These are phyloP conservation scores for Amphirosellinia nigrospora DNA, from an alignment of 495 filamentous ascomycete species.

Conservation along the genomic window DNA sequence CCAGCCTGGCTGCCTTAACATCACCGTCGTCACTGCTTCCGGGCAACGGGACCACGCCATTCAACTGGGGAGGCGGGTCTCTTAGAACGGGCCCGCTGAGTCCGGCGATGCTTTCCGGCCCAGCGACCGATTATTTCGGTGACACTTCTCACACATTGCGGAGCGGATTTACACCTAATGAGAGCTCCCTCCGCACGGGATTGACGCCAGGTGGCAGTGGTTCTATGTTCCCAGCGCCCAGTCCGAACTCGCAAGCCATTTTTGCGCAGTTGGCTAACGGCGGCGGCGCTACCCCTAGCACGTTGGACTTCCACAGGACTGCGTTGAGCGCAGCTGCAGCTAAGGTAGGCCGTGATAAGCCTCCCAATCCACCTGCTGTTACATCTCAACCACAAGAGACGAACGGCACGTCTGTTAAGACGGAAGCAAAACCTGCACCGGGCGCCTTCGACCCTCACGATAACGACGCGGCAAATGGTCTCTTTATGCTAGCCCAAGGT, in stretches of 20 bases:
- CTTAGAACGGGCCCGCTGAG: slow-evolving; percentile 91
- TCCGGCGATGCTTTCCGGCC: slow-evolving; percentile 96
- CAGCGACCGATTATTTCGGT: slow-evolving; percentile 70
- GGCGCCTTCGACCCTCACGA: slow-evolving; percentile 83
- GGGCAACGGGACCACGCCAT: slow-evolving; percentile 69
- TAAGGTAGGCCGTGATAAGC: slow-evolving; percentile 55
- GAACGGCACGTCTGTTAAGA: slow-evolving; percentile 47
- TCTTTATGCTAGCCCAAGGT: slow-evolving; percentile 85
- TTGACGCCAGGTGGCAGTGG: slow-evolving; percentile 94
- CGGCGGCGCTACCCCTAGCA: slow-evolving; percentile 84
- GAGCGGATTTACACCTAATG: slow-evolving; percentile 92
- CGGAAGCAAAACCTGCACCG: slow-evolving; percentile 51
- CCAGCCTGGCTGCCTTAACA: slow-evolving; percentile 87
- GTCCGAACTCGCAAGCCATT: slow-evolving; percentile 82
- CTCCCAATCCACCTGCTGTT: slow-evolving; percentile 41
- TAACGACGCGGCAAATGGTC: slow-evolving; percentile 93
- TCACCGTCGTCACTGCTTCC: slow-evolving; percentile 84
- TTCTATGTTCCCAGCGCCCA: slow-evolving; percentile 95
- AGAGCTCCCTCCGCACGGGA: slow-evolving; percentile 90
- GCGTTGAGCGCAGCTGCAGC: slow-evolving; percentile 80
- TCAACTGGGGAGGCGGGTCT: slow-evolving; percentile 82
- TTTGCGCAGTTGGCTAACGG: slow-evolving; percentile 74
- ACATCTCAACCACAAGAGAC: slow-evolving; percentile 58
- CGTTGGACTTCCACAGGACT: slow-evolving; percentile 93
- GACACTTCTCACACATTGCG: slow-evolving; percentile 80